Base-by-base conservation (phyloP, 1,139 yeast genomes). In the Scheffersomyces segobiensis region DNA sequence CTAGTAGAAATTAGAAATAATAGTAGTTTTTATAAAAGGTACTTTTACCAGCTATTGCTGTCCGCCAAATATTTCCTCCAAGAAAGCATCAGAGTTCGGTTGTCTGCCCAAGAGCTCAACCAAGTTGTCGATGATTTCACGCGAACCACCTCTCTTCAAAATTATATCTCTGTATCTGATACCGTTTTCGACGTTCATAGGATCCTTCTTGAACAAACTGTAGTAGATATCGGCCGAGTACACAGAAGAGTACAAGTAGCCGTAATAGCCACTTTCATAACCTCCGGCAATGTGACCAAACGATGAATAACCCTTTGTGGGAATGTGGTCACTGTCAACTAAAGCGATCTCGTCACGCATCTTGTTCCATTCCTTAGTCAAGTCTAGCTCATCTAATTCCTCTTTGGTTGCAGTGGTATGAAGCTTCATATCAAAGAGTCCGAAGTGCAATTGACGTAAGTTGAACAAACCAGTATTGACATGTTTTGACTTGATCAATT, bases 271-370 rank as follows among this genome's bases (percentile, higher is more conserved):
- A 22, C 95, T 86, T 62, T 89, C 93, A 69, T 91, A 91, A 6
- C 96, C 96, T 53, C 91, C 93, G 74, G 89, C 88, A 74, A 91
- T 81, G 69, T 91, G 97, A 4, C 92, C 93, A 71, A 91, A 91
- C 0, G 93, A 86, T 47, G 88, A 86, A 71, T 84, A 90, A 1
- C 96, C 96, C 59, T 81, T 85, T 8, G 89, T 84, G 32, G 75
- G 68, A 42, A 74, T 75, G 49, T 82, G 86, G 49, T 86, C 92
- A 59, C 82, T 81, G 46, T 84, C 79, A 52, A 89, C 76, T 57
- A 87, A 72, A 5, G 89, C 80, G 47, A 89, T 79, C 17, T 86
- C 84, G 64, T 83, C 80, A 62, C 92, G 81, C 70, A 86, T 71
- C 21, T 78, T 75, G 69, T 88, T 88, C 96, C 96, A 91, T 59